phyloP scores from a whole-genome alignment of 2,329 filamentous ascomycete species.

The Scedosporium aurantiacum region DNA sequence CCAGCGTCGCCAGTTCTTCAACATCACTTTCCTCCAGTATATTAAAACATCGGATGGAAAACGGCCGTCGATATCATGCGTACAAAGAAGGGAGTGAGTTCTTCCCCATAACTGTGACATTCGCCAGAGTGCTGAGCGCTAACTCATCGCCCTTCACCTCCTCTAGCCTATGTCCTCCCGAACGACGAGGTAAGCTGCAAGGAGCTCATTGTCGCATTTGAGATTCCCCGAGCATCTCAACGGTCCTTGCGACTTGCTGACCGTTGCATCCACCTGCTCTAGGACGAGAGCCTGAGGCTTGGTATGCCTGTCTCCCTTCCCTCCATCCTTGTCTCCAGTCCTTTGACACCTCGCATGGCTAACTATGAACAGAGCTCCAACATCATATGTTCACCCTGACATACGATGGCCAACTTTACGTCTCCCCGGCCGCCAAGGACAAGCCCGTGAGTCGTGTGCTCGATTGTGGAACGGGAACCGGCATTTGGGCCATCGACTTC shows the following conservation, averaged over 20 bases:
- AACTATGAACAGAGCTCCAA: constrained; percentile 14
- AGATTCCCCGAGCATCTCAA: too few relatives aligned
- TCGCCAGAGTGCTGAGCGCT: neutral
- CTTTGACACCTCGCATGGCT: constrained; percentile 12
- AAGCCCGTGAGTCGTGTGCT: constrained; percentile 14
- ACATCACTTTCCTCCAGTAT: constrained; percentile 13
- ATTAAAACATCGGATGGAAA: constrained; percentile 15
- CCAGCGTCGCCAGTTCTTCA: constrained; percentile 7
- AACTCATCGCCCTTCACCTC: neutral
- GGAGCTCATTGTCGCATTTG: too few relatives aligned
- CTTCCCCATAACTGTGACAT: neutral
- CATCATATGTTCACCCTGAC: constrained; percentile 17
- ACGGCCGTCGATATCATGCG: constrained; percentile 16
- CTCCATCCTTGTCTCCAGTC: neutral
- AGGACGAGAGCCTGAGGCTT: neutral
- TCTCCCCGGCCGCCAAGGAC: constrained; percentile 12
- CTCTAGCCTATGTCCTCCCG: neutral
- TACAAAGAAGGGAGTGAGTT: constrained; percentile 16
- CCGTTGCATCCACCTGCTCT: neutral
- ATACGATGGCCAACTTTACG: constrained; percentile 14
- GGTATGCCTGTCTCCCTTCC: neutral
- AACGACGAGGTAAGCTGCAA: neutral
- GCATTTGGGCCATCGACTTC: constrained; percentile 22
- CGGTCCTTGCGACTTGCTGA: neutral
- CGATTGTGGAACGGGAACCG: constrained; percentile 21